Evolutionary conservation across 345 rosid species (phyloP).

Genomic region (Heritiera littoralis): DNA sequence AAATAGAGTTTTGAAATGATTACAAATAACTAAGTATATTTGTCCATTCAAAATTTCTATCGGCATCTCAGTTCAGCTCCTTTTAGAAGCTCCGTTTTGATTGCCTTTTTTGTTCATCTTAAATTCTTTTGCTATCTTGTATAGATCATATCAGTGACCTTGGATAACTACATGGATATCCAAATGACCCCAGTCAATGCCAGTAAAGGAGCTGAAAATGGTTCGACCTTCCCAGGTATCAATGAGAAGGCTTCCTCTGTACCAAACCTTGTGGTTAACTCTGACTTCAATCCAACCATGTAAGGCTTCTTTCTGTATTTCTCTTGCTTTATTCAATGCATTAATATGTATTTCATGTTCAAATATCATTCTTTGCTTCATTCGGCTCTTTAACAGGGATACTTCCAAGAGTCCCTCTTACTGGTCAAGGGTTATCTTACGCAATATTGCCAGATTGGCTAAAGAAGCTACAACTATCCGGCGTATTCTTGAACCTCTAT

Average conservation of each 20-base stretch:
- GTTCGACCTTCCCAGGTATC: constrained; percentile 35
- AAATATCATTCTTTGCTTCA: constrained; percentile 29
- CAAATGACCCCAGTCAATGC: constrained; percentile 44
- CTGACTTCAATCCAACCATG: constrained; percentile 50
- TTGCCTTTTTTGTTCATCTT: constrained; percentile 26
- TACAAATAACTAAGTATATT: background rate
- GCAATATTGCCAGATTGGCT: constrained; percentile 75
- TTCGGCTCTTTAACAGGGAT: constrained; percentile 48
- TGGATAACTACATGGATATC: constrained; percentile 72
- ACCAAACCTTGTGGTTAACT: constrained; percentile 37
- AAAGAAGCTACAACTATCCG: constrained; percentile 87
- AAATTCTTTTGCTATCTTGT: constrained; percentile 29
- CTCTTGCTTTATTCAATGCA: constrained; percentile 15
- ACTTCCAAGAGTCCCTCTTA: constrained; percentile 71
- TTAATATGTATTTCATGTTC: constrained; percentile 6
- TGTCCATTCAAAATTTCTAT: background rate
- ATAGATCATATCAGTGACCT: constrained; percentile 82
- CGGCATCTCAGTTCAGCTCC: background rate
- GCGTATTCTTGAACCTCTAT: constrained; percentile 87
- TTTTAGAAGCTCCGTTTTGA: background rate
- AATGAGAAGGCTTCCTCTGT: constrained; percentile 43
- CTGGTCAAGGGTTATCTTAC: constrained; percentile 83
- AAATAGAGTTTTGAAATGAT: background rate
- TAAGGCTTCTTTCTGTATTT: constrained; percentile 40
- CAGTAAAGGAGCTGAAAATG: constrained; percentile 33